phyloP scores from a whole-genome alignment of 2,329 filamentous ascomycete genomes.

The Rutstroemia sp. region DNA sequence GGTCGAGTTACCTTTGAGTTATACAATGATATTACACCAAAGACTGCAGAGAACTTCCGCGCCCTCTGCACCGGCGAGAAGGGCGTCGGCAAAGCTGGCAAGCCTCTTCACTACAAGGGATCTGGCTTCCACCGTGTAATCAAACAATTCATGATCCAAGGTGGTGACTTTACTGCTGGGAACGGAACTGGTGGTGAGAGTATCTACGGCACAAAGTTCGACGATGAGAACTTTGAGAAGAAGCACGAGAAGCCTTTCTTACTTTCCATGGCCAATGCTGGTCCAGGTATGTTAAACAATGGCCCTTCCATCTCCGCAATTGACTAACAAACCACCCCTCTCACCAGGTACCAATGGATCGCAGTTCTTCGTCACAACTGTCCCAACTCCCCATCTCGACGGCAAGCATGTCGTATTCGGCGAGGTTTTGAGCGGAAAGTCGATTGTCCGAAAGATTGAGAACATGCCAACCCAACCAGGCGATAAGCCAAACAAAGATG shows the following conservation, averaged over 20 bases:
- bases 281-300: conserved; percentile 57
- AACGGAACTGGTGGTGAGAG: conserved; percentile 95
- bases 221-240: conserved; percentile 88
- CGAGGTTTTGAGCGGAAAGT: conserved; percentile 88
- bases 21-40: conserved; percentile 70
- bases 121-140: conserved; percentile 94
- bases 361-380: conserved; percentile 97
- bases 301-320: background rate
- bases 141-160: conserved; percentile 98
- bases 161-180: conserved; percentile 91
- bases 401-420: conserved; percentile 96
- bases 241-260: conserved; percentile 93
- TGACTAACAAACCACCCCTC: conserved; percentile 7
- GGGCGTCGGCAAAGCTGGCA: conserved; percentile 71
- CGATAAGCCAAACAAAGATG: conserved; percentile 73
- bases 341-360: conserved; percentile 81
- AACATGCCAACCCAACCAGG: conserved; percentile 65
- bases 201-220: conserved; percentile 96
- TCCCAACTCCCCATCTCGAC: conserved; percentile 84
- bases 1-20: conserved; percentile 86
- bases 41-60: conserved; percentile 95
- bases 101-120: conserved; percentile 87
- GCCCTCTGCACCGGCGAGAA: conserved; percentile 93
- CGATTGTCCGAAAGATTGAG: conserved; percentile 82
- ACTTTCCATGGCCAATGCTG: conserved; percentile 96